Percentiles rank a stretch among this genome's conserved stretches.
Evolutionary conservation across 1,139 yeast species (phyloP).

Genomic region (Yarrowia galli): DNA sequence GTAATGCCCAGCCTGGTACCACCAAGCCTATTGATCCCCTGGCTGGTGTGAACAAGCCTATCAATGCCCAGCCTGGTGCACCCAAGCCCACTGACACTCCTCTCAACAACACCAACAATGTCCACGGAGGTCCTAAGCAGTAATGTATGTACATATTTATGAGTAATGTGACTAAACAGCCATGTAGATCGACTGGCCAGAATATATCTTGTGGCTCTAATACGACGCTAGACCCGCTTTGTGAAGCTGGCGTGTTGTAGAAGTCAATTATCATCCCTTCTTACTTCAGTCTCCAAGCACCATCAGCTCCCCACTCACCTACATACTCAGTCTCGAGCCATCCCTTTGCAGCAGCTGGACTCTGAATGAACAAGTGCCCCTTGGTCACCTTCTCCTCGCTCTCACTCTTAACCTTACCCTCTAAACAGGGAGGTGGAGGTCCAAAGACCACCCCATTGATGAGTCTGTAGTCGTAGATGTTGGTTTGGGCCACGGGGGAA

Average conservation of each 20-base stretch:
- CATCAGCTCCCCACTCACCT: constrained; percentile 48
- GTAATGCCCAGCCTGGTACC: too few species aligned
- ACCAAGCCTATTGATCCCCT: too few species aligned
- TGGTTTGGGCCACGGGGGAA: constrained; percentile 52
- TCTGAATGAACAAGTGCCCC: constrained; percentile 47
- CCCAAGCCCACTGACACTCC: too few species aligned
- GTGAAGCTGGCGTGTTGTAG: too few species aligned
- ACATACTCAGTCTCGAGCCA: constrained; percentile 47
- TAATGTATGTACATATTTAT: not conserved
- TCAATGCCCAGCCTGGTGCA: not conserved
- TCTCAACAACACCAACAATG: not conserved
- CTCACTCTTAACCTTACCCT: constrained; percentile 44
- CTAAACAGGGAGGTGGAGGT: constrained; percentile 50
- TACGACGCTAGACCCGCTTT: too few species aligned
- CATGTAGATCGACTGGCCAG: too few species aligned
- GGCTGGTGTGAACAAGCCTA: too few species aligned
- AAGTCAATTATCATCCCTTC: too few species aligned
- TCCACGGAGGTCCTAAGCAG: constrained; percentile 3
- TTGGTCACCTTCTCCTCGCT: constrained; percentile 42
- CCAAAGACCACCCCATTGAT: constrained; percentile 47
- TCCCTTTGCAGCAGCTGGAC: constrained; percentile 44
- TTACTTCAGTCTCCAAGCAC: constrained; percentile 40
- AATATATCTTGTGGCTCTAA: too few species aligned
- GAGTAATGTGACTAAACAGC: too few species aligned
- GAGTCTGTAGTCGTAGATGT: constrained; percentile 51